Conservation (phyloP, 2,329 filamentous ascomycete genomes). For the Knoxdaviesia capensis region DNA sequence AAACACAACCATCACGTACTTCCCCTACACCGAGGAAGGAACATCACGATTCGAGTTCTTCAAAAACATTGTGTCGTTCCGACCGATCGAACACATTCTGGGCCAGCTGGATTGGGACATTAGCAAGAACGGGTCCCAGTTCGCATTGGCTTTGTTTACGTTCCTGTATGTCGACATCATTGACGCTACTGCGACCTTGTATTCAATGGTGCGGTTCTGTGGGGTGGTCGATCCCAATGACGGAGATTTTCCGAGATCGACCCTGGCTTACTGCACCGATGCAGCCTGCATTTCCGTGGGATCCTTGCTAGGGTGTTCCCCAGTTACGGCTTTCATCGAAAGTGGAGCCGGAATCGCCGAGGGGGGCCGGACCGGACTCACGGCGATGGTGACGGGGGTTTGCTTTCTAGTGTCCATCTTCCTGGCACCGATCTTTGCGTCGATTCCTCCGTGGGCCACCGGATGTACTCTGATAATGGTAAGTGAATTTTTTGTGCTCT, state of each 20-base stretch:
- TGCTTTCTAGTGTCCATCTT: constrained; percentile 79
- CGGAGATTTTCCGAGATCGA: constrained; percentile 73
- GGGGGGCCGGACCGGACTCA: constrained; percentile 70
- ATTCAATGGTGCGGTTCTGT: constrained; percentile 75
- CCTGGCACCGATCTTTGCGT: constrained; percentile 80
- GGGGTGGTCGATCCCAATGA: constrained; percentile 63
- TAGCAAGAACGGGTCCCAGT: constrained; percentile 32
- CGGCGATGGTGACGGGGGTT: constrained; percentile 55
- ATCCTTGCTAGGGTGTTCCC: constrained; percentile 55
- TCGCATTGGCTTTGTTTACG: constrained; percentile 46
- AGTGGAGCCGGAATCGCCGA: constrained; percentile 81
- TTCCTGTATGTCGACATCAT: constrained; percentile 85
- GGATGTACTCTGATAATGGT: constrained; percentile 52
- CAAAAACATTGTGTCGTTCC: constrained; percentile 50
- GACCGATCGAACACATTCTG: constrained; percentile 44
- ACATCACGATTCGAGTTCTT: constrained; percentile 51
- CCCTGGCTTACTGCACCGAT: constrained; percentile 68
- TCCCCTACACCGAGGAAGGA: constrained; percentile 44
- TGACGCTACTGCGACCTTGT: constrained; percentile 69
- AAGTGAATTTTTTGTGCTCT: constrained; percentile 8
- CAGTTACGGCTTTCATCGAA: constrained; percentile 74
- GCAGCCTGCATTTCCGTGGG: constrained; percentile 63
- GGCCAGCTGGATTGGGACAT: constrained; percentile 48
- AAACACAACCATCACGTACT: constrained; percentile 50
- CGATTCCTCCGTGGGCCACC: constrained; percentile 75